phyloP scores from a whole-genome alignment of 2,329 filamentous ascomycete species.

The Penicillium occitanis region DNA sequence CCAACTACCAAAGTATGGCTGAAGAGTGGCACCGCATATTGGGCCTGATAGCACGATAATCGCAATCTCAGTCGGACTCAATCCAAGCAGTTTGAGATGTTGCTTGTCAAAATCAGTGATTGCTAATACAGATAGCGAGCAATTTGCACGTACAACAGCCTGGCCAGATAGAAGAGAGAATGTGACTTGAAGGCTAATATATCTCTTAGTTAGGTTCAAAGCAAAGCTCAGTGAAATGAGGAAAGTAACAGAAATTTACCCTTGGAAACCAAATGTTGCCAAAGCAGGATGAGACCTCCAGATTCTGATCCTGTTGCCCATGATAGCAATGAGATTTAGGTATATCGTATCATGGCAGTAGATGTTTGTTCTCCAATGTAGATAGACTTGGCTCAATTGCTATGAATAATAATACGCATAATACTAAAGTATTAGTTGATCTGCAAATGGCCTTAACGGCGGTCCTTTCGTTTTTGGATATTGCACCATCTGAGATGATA shows the following conservation, averaged over 20 bases:
- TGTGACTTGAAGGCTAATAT: not conserved
- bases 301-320: not conserved
- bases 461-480: not conserved
- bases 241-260: not conserved
- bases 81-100: not conserved
- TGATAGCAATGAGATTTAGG: not conserved
- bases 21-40: conserved; percentile 5
- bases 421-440: not conserved
- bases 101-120: not conserved
- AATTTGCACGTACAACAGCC: not conserved
- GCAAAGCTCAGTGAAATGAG: not conserved
- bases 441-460: not conserved
- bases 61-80: not conserved
- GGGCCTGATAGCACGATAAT: conserved; percentile 4
- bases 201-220: not conserved
- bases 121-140: not conserved
- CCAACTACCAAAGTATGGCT: conserved; percentile 9
- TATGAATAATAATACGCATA: not conserved
- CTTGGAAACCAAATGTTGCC: not conserved
- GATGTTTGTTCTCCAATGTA: not conserved
- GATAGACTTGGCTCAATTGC: not conserved
- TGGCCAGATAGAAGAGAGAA: not conserved
- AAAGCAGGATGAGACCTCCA: not conserved
- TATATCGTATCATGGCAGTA: not conserved
- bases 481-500: not conserved